phyloP scores from a whole-genome alignment of 176 grass and related monocot genomes.

The Oropetium thomaeum region DNA sequence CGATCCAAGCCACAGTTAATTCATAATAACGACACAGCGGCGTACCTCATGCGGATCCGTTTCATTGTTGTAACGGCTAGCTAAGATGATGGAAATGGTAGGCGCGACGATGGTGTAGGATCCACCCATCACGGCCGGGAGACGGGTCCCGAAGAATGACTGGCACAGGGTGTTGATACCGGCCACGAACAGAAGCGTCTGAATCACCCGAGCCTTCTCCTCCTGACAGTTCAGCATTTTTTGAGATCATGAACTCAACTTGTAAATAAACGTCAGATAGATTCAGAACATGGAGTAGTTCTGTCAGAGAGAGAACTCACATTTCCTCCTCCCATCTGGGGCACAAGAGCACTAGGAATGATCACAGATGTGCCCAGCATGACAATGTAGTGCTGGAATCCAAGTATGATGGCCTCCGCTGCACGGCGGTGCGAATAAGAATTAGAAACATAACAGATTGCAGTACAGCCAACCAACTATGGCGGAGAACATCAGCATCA shows the following conservation, averaged over 20 bases:
- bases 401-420: conserved; percentile 95
- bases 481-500: neutral
- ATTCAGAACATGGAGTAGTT: neutral
- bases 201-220: conserved; percentile 82
- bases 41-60: conserved; percentile 77
- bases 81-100: conserved; percentile 86
- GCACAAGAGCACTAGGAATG: conserved; percentile 87
- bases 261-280: neutral
- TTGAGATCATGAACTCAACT: neutral
- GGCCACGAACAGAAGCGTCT: conserved; percentile 82
- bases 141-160: conserved; percentile 73
- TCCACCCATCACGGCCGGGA: conserved; percentile 76
- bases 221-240: conserved; percentile 40
- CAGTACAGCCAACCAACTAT: neutral
- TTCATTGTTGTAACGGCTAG: conserved; percentile 63
- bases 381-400: conserved; percentile 94
- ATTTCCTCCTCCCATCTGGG: conserved; percentile 97
- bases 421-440: neutral
- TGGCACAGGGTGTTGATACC: conserved; percentile 90
- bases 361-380: conserved; percentile 88
- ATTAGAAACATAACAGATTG: neutral
- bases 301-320: conserved; percentile 50
- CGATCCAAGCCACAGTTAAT: no score
- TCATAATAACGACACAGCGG: no score
- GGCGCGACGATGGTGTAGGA: conserved; percentile 77